Percentiles rank a stretch among this genome's conserved stretches.
These are phyloP conservation scores for Colletotrichum falcatum DNA, from an alignment of 2,329 filamentous ascomycete genomes.

Conservation along the genomic window DNA sequence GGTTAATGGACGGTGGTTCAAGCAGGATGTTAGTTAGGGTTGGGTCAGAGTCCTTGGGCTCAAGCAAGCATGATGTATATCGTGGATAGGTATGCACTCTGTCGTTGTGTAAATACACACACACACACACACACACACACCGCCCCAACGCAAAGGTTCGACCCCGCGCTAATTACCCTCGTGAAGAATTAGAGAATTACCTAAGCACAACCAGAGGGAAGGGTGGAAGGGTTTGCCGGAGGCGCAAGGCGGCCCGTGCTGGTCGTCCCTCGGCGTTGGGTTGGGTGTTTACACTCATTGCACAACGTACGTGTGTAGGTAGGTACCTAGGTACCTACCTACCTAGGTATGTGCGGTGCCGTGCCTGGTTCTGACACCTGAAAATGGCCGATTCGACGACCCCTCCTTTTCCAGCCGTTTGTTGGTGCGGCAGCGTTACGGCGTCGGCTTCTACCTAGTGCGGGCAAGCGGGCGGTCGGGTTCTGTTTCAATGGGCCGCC, in stretches of 20 bases:
- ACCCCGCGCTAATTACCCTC: conserved; percentile 22
- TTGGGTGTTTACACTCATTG: background rate
- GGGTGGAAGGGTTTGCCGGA: conserved; percentile 11
- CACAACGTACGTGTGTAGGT: too few relatives aligned
- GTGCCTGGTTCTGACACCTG: conserved; percentile 6
- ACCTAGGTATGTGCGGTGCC: conserved; percentile 1
- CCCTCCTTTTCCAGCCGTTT: conserved; percentile 5
- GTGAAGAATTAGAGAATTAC: conserved; percentile 8
- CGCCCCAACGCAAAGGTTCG: conserved; percentile 27
- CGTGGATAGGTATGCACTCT: background rate
- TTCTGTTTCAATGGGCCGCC: conserved; percentile 5
- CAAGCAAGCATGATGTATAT: background rate
- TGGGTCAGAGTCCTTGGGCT: background rate
- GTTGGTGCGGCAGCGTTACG: background rate
- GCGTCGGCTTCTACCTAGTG: background rate
- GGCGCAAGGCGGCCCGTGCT: conserved; percentile 21
- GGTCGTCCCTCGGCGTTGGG: background rate
- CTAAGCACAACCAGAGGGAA: background rate
- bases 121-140: conserved; percentile 4
- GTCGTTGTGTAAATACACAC: too few relatives aligned
- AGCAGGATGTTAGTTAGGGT: background rate
- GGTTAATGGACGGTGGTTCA: background rate
- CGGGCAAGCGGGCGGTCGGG: background rate
- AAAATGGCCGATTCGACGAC: conserved; percentile 2
- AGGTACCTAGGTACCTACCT: too few relatives aligned